Evolutionary conservation across 805 yeast species (phyloP).

Genomic region (Metschnikowia lochheadii): DNA sequence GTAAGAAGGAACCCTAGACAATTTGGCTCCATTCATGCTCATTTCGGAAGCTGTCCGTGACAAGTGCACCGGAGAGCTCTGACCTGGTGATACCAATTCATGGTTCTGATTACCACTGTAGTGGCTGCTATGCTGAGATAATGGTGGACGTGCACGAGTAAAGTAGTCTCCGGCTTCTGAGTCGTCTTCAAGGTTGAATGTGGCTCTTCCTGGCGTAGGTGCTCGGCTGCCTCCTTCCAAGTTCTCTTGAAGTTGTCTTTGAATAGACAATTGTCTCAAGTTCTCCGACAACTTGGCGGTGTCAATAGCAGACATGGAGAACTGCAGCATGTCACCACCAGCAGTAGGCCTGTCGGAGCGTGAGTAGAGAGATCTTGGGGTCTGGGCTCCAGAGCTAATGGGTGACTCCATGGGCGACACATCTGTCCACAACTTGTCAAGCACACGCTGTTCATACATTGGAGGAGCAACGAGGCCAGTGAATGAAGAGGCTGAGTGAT

Average conservation of each 20-base stretch:
- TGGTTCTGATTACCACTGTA: background rate
- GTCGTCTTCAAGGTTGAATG: constrained; percentile 34
- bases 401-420: constrained; percentile 50
- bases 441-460: constrained; percentile 72
- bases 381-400: constrained; percentile 36
- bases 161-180: constrained; percentile 32
- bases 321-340: constrained; percentile 17
- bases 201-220: constrained; percentile 25
- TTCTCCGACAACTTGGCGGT: constrained; percentile 46
- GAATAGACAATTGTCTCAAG: constrained; percentile 47
- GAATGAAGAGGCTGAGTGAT: constrained; percentile 29
- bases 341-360: constrained; percentile 6
- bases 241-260: constrained; percentile 40
- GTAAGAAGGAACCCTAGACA: constrained; percentile 78
- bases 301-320: constrained; percentile 38
- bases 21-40: constrained; percentile 21
- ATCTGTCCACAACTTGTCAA: constrained; percentile 75
- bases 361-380: constrained; percentile 27
- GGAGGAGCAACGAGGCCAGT: constrained; percentile 74
- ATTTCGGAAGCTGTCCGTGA: constrained; percentile 55
- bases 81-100: constrained; percentile 33
- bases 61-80: constrained; percentile 54
- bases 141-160: constrained; percentile 10
- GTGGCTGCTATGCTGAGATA: constrained; percentile 3
- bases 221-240: constrained; percentile 12